Evolutionary conservation across 257 asterid genomes (phyloP).

Genomic region (Solanum chmielewskii): DNA sequence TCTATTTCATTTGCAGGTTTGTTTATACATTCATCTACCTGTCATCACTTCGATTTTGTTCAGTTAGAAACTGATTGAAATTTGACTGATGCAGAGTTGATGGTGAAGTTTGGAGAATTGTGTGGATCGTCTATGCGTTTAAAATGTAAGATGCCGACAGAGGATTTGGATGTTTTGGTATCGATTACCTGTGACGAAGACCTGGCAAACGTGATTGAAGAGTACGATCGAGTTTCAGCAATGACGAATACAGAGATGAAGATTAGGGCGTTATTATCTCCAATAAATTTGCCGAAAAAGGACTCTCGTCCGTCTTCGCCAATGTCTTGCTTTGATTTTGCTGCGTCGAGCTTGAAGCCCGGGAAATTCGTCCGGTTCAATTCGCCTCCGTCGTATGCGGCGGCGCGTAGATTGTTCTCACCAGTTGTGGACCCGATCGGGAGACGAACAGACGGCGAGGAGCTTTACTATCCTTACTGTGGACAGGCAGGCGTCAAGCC

Average conservation of each 20-base stretch:
- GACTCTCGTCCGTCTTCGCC: slow-evolving; percentile 58
- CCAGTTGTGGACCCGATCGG: slow-evolving; percentile 11
- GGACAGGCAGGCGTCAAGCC: slow-evolving; percentile 11
- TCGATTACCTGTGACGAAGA: slow-evolving; percentile 72
- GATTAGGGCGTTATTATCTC: slow-evolving; percentile 59
- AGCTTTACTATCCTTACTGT: background rate
- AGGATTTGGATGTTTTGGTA: slow-evolving; percentile 66
- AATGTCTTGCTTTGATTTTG: slow-evolving; percentile 50
- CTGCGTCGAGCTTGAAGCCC: slow-evolving; percentile 6
- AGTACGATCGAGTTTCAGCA: slow-evolving; percentile 46
- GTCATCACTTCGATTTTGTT: background rate
- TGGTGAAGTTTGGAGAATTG: slow-evolving; percentile 67
- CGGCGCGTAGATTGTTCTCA: background rate
- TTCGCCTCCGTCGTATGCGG: slow-evolving; percentile 7
- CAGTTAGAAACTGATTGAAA: background rate
- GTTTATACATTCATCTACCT: background rate
- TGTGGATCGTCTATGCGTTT: slow-evolving; percentile 54
- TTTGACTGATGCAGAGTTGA: slow-evolving; percentile 27
- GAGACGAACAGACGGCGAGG: slow-evolving; percentile 2
- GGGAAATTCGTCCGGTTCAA: slow-evolving; percentile 4
- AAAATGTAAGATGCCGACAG: slow-evolving; percentile 67
- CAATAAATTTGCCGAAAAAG: slow-evolving; percentile 35
- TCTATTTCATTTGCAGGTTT: slow-evolving; percentile 17
- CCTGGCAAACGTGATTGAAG: slow-evolving; percentile 38
- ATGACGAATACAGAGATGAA: slow-evolving; percentile 24